Evolutionary conservation across 176 grass and related monocot genomes (phyloP).

Genomic region (Ensete glaucum): DNA sequence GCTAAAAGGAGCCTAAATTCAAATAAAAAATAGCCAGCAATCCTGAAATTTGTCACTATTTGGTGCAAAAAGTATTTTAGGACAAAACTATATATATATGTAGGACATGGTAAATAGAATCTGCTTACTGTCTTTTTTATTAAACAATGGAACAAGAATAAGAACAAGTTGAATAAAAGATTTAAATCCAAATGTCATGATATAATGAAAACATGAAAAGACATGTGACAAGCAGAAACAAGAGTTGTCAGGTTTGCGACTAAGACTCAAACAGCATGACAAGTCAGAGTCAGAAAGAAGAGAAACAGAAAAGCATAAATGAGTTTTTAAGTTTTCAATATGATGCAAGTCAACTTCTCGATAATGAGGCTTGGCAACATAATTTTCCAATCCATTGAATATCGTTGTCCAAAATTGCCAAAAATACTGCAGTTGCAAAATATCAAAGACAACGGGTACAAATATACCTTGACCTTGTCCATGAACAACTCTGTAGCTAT

Average conservation of each 20-base stretch:
- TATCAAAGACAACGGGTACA: neutral
- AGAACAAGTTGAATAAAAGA: neutral
- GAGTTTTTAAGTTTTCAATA: neutral
- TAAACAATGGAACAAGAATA: neutral
- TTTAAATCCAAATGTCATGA: neutral
- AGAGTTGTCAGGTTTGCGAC: no score
- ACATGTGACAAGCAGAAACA: no score
- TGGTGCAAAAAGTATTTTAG: no score
- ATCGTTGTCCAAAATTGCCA: neutral
- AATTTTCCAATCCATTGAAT: neutral
- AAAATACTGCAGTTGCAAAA: neutral
- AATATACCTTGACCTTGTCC: conserved; percentile 78
- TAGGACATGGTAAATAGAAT: neutral
- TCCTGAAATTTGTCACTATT: neutral
- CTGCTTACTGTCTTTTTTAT: neutral
- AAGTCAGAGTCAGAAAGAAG: no score
- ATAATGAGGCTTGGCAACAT: neutral
- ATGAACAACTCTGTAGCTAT: conserved; percentile 78
- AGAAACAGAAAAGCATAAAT: no score
- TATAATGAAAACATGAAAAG: no score
- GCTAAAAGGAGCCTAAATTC: neutral
- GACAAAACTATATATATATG: no score
- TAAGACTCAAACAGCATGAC: no score
- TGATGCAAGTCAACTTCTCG: neutral
- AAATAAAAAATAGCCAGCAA: neutral